Evolutionary conservation across 2,329 filamentous ascomycete species (phyloP), one percentile per base, ranked within the genome.

Genomic region (Scedosporium aurantiacum): DNA sequence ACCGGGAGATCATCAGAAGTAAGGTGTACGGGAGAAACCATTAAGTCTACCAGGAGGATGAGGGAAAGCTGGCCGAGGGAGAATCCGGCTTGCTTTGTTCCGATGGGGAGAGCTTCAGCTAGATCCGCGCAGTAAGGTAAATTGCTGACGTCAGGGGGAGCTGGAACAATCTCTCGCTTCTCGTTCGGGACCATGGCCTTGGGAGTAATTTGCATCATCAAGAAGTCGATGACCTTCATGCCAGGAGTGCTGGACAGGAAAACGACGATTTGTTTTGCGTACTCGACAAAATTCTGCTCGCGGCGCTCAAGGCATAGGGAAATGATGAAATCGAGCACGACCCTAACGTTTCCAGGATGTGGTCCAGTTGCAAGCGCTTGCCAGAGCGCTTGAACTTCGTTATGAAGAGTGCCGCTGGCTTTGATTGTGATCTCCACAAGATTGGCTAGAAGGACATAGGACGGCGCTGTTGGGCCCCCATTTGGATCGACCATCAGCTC

Each of bases 261-360:
- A 0, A 99, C 95, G 16, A 97, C 91, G 60, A 99, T 94, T 72
- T 99, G 94, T 76, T 97, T 99, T 4, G 93, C 93, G 70, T 95
- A 96, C 67, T 97, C 91, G 61, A 99, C 93, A 72, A 97, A 99
- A 68, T 97, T 97, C 69, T 99, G 94, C 72, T 99, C 95, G 57
- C 93, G 86, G 37, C 93, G 86, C 68, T 99, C 94, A 10, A 99
- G 78, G 67, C 94, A 99, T 4, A 97, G 82, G 28, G 86, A 87
- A 73, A 99, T 97, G 73, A 99, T 94, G 70, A 99, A 99, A 71
- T 97, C 92, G 1, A 99, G 82, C 12, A 97, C 90, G 40, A 99
- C 78, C 61, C 95, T 90, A 10, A 99, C 94, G 68, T 99, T 99
- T 21, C 92, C 93, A 7, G 86, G 90, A 72, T 97, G 89, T 0